phyloP scores from a whole-genome alignment of 768 basidiomycete species.

The Boletus vermiculosoides region DNA sequence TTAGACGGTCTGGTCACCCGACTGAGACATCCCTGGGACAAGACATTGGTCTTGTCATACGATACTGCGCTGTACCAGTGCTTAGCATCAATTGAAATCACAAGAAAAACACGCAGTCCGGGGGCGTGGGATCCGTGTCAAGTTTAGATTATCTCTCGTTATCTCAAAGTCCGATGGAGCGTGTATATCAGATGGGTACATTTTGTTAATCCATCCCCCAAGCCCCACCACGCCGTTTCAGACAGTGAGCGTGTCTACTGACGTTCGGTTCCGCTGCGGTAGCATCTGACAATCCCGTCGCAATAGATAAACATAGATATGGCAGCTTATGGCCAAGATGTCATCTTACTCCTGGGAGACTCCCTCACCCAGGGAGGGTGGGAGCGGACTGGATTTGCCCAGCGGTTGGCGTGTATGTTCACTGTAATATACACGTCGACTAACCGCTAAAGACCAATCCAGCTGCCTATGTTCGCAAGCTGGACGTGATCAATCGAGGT shows the following conservation, averaged over 20 bases:
- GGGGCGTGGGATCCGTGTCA: background rate
- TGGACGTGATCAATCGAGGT: conserved; percentile 88
- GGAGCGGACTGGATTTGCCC: conserved; percentile 61
- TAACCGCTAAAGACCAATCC: background rate
- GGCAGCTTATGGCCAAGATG: conserved; percentile 55
- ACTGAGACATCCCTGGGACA: background rate
- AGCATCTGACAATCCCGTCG: background rate
- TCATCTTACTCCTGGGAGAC: conserved; percentile 77
- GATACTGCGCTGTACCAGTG: background rate
- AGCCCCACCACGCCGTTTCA: background rate
- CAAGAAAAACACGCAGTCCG: background rate
- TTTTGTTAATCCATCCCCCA: background rate
- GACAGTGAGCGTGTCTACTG: background rate
- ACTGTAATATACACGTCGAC: background rate
- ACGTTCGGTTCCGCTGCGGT: background rate
- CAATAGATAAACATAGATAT: conserved; percentile 33
- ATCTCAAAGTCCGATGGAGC: background rate
- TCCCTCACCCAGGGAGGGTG: conserved; percentile 75
- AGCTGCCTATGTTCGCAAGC: conserved; percentile 77
- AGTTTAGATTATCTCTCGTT: conserved; percentile 10
- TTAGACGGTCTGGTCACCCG: no score
- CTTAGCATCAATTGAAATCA: background rate
- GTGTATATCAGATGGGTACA: background rate
- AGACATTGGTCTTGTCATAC: background rate
- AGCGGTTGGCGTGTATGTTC: conserved; percentile 50